Evolutionary conservation across 1,139 yeast genomes (phyloP).

Genomic region (Saccharomyces hybrid): DNA sequence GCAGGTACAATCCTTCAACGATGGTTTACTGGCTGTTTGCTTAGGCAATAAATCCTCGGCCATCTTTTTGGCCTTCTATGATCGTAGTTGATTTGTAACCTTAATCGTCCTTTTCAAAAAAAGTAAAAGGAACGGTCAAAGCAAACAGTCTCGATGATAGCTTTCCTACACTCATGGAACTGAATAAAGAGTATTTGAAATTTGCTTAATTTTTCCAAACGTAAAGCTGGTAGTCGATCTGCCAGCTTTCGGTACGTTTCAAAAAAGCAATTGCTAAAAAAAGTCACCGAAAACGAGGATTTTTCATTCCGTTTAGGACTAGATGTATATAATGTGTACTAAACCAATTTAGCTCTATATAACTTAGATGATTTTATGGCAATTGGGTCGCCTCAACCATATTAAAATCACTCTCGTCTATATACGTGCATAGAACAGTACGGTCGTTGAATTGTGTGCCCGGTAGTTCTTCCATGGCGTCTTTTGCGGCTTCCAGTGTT

Average conservation of each 20-base stretch:
- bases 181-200: background rate
- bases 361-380: background rate
- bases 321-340: constrained; percentile 6
- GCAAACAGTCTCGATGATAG: background rate
- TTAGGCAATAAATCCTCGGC: background rate
- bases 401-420: constrained; percentile 51
- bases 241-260: background rate
- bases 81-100: background rate
- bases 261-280: background rate
- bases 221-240: background rate
- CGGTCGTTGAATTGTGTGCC: constrained; percentile 68
- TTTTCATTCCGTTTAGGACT: background rate
- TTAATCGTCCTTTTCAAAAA: background rate
- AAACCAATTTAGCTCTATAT: background rate
- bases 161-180: background rate
- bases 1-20: background rate
- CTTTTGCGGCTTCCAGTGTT: constrained; percentile 43
- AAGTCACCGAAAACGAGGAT: background rate
- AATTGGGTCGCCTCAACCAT: constrained; percentile 8
- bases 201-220: background rate
- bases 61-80: background rate
- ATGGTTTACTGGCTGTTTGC: background rate
- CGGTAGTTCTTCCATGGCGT: constrained; percentile 55
- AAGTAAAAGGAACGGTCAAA: background rate
- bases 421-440: constrained; percentile 58